Conservation (phyloP, 148 eudicot genomes). For the Selenicereus undatus region DNA sequence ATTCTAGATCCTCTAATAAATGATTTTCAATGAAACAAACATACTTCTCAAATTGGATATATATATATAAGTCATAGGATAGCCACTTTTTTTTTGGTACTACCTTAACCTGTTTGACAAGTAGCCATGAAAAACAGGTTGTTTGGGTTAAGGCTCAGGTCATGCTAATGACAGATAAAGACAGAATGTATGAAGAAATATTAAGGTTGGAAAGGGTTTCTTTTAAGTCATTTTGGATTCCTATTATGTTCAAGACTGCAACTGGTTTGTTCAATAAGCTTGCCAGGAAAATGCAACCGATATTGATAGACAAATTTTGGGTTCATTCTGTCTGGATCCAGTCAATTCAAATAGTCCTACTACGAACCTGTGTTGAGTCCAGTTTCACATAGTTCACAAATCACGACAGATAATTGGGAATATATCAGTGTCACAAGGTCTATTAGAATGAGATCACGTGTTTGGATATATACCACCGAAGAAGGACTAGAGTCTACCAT, state of each 20-base stretch:
- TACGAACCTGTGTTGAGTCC: background rate
- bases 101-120: background rate
- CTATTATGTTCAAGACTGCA: background rate
- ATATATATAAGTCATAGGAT: background rate
- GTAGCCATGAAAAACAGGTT: background rate
- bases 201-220: background rate
- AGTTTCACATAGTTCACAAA: background rate
- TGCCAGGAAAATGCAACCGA: background rate
- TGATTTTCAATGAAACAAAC: background rate
- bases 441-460: no score
- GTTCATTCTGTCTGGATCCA: background rate
- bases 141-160: background rate
- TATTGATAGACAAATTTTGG: background rate
- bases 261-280: background rate
- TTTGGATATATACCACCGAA: background rate
- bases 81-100: background rate
- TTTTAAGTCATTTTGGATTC: background rate
- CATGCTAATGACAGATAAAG: background rate
- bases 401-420: background rate
- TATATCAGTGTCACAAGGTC: background rate
- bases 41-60: background rate
- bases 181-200: background rate
- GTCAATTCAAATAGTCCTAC: background rate
- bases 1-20: background rate
- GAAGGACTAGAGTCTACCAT: background rate